Evolutionary conservation across 177 flowering plant genomes (phyloP), one percentile per base, ranked within the genome.

Genomic region (Vitis hybrid): DNA sequence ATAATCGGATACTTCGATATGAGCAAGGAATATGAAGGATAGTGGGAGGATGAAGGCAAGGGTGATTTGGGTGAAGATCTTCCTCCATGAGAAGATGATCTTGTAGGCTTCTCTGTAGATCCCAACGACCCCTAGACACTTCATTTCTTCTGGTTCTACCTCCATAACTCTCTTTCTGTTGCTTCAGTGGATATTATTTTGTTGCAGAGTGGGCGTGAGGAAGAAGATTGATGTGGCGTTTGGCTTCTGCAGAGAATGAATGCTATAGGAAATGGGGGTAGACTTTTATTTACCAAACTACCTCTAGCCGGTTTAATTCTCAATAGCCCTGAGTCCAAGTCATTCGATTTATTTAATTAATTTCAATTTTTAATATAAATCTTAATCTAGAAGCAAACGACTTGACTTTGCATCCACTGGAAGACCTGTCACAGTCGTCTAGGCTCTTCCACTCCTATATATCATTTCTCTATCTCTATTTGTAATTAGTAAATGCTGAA

Each of bases 131-230:
- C 89, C 88, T 4, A 90, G 75, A 58, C 85, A 88, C 12, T 87
- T 90, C 70, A 88, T 77, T 59, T 90, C 90, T 74, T 88, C 95
- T 77, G 81, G 92, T 2, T 84, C 92, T 65, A 66, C 77, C 50
- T 88, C 88, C 94, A 90, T 90, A 22, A 1, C 58, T 20, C 2
- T 44, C 47, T 38, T 38, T 38, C 31, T 38, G 54, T 51, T 51
- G 28, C 58, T 31, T 33, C 31, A 62, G 0, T 62, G 65, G 20
- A 33, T 1, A 2, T 62, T 1, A 2, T 62, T 62, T 15, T 33
- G n/a, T 17, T 13, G 7, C 18, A 24, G 44, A 47, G 2, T 47
- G n/a, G 8, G 50, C 1, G 50, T 13, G 10, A 5, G 10, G 19
- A 17, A 8, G 49, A 5, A 13, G 20, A 14, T 9, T n/a, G 14